A percentile compares a stretch with the other conserved stretches of the same genome.
These are phyloP conservation scores for Aspergillus sclerotiicarbonarius DNA, from an alignment of 495 filamentous ascomycete species.

Conservation along the genomic window DNA sequence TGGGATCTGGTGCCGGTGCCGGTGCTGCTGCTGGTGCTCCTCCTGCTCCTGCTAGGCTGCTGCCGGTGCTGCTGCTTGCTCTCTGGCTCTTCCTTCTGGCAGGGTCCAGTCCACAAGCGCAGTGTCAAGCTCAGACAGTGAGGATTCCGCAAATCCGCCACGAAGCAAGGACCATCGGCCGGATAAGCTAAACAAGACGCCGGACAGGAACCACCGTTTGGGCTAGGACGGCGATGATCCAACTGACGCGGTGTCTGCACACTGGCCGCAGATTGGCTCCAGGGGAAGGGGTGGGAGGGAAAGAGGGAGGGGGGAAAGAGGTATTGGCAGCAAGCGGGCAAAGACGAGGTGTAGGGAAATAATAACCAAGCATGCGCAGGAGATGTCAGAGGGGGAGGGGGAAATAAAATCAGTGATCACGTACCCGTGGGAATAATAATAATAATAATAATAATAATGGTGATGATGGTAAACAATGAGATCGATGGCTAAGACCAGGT, in stretches of 20 bases:
- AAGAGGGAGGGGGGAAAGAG: background rate
- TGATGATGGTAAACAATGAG: background rate
- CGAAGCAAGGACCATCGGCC: constrained; percentile 30
- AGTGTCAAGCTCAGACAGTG: constrained; percentile 22
- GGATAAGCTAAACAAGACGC: constrained; percentile 22
- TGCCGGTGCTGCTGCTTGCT: background rate
- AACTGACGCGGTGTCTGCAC: constrained; percentile 7
- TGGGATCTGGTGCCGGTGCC: constrained; percentile 14
- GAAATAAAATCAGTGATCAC: constrained; percentile 1
- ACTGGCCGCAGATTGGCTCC: constrained; percentile 14
- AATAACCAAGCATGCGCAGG: background rate
- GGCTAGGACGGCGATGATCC: constrained; percentile 17
- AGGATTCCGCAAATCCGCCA: constrained; percentile 22
- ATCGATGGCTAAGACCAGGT: constrained; percentile 1
- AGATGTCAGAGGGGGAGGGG: background rate
- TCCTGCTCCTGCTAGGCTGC: constrained; percentile 3
- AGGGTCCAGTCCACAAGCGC: constrained; percentile 18
- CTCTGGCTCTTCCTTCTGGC: constrained; percentile 5
- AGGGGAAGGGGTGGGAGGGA: background rate
- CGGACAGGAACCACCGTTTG: constrained; percentile 23
- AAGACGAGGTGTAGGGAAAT: background rate
- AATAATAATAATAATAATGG: constrained; percentile 3
- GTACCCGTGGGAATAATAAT: constrained; percentile 2
- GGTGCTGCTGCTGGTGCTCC: constrained; percentile 6
- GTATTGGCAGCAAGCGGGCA: background rate